These are phyloP conservation scores for Thalassiosira delicatula DNA, from an alignment of 352 stramenopile species.

Conservation along the genomic window DNA sequence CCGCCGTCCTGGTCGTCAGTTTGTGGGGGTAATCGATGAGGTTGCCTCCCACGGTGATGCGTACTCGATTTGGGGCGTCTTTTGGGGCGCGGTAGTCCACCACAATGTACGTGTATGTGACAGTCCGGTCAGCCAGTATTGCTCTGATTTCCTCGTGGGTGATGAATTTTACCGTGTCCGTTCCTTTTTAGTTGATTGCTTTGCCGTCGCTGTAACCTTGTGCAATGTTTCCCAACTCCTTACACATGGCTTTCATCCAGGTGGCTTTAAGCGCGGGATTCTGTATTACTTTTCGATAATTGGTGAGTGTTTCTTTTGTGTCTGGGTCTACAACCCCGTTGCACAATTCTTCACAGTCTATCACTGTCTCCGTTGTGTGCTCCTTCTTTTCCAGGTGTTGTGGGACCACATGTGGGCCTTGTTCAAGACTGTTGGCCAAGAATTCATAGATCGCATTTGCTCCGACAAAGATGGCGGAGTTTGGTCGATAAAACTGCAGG, in stretches of 20 bases:
- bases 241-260: background rate
- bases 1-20: conserved; percentile 35
- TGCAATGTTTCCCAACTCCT: background rate
- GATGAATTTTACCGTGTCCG: conserved; percentile 44
- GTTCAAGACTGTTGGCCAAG: background rate
- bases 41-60: conserved; percentile 30
- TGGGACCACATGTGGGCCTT: background rate
- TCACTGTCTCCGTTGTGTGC: background rate
- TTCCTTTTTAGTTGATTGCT: too few species aligned
- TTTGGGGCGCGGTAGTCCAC: conserved; percentile 32
- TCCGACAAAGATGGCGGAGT: background rate
- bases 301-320: conserved; percentile 34
- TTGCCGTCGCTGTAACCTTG: conserved; percentile 5
- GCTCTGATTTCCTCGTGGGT: conserved; percentile 27
- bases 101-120: conserved; percentile 52
- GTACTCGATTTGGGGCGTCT: conserved; percentile 16
- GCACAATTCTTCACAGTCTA: background rate
- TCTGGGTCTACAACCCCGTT: conserved; percentile 9
- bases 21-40: too few species aligned
- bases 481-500: background rate
- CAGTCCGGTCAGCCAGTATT: conserved; percentile 32
- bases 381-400: background rate
- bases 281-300: conserved; percentile 14
- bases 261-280: background rate
- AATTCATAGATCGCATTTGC: background rate